Evolutionary conservation across 306 rosid genomes (phyloP).

Genomic region (Glycine tomentella): DNA sequence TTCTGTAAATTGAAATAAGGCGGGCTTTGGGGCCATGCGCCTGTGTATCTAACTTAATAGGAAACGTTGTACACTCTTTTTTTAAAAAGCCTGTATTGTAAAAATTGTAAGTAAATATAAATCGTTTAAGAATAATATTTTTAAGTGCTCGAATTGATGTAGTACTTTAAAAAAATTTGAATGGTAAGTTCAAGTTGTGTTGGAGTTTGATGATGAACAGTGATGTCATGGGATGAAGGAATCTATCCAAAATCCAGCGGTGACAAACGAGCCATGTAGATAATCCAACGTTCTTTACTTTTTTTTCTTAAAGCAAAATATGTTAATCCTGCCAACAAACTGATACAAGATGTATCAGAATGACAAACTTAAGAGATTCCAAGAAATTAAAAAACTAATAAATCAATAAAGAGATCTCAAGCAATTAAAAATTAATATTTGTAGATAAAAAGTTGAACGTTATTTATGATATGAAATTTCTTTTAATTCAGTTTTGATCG

Average conservation of each 20-base stretch:
- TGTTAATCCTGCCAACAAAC: too few relatives aligned
- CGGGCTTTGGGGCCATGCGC: conserved; percentile 2
- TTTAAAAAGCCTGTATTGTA: neutral
- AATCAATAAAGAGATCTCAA: too few relatives aligned
- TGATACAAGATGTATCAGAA: too few relatives aligned
- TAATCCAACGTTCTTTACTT: neutral
- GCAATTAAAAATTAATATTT: too few relatives aligned
- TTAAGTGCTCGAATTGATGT: neutral
- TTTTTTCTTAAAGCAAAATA: too few relatives aligned
- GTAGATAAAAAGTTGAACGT: too few relatives aligned
- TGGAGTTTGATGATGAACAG: neutral
- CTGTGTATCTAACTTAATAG: neutral
- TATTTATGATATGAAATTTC: neutral
- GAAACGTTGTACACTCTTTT: neutral
- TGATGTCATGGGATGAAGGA: neutral
- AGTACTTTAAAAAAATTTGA: too few relatives aligned
- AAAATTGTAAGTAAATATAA: conserved; percentile 12
- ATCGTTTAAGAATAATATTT: neutral
- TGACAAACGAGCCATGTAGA: conserved; percentile 1
- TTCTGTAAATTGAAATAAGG: conserved; percentile 19
- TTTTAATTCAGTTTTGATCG: neutral
- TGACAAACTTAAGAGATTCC: too few relatives aligned
- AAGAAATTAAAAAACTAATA: too few relatives aligned
- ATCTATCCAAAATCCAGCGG: neutral
- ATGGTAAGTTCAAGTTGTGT: too few relatives aligned